phyloP scores from a whole-genome alignment of 179 eudicot genomes.

The Camellia oleifera region DNA sequence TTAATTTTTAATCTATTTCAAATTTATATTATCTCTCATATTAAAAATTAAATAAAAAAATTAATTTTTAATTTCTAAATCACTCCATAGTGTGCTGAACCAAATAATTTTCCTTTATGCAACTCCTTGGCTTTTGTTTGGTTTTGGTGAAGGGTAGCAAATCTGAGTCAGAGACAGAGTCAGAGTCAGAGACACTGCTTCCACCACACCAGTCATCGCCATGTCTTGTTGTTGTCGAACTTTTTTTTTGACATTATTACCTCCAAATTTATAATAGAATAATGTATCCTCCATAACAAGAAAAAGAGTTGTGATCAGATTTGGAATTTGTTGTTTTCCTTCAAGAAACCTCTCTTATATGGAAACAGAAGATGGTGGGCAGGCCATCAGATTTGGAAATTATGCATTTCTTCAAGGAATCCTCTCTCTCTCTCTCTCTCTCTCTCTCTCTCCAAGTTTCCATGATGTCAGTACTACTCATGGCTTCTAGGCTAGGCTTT shows the following conservation, averaged over 20 bases:
- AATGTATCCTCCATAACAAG: slow-evolving; percentile 10
- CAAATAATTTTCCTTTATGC: too few relatives aligned
- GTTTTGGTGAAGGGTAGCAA: slow-evolving; percentile 18
- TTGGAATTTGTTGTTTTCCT: slow-evolving; percentile 21
- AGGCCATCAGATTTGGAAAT: slow-evolving; percentile 19
- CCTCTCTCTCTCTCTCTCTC: background rate
- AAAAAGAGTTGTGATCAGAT: slow-evolving; percentile 19
- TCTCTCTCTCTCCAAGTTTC: background rate
- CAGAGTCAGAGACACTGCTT: slow-evolving; percentile 4
- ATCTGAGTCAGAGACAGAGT: slow-evolving; percentile 23
- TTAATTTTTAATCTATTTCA: too few relatives aligned
- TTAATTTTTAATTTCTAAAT: too few relatives aligned
- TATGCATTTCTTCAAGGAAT: slow-evolving; percentile 26
- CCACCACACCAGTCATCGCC: slow-evolving; percentile 8
- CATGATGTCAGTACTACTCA: background rate
- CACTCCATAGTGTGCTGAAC: too few relatives aligned
- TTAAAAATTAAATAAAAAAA: too few relatives aligned
- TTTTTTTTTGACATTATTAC: slow-evolving; percentile 16
- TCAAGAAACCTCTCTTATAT: slow-evolving; percentile 23
- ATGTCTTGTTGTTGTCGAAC: slow-evolving; percentile 33
- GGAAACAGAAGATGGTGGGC: slow-evolving; percentile 9
- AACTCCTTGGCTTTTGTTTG: slow-evolving; percentile 22
- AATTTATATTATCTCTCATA: too few relatives aligned
- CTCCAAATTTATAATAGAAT: background rate
- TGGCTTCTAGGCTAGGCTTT: background rate